These are phyloP conservation scores for Macrocystidia cucumis DNA, from an alignment of 1,284 basidiomycete genomes.

Conservation along the genomic window DNA sequence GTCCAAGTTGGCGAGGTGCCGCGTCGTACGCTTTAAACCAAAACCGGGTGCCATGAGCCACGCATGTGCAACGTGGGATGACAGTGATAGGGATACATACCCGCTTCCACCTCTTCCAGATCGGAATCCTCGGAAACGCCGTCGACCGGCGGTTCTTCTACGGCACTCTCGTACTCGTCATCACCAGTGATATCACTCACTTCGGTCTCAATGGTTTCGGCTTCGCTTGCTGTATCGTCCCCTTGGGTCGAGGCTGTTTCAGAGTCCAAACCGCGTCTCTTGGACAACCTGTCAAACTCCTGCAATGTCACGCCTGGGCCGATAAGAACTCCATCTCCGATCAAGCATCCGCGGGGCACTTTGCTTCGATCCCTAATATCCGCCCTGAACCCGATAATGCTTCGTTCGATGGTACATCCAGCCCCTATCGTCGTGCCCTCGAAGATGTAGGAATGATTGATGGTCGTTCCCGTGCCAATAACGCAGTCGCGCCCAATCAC, in stretches of 20 bases:
- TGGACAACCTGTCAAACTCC: conserved; percentile 69
- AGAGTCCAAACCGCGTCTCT: conserved; percentile 22
- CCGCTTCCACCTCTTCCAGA: conserved; percentile 53
- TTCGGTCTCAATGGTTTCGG: no score
- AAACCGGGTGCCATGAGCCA: conserved; percentile 2
- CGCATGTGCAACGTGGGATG: no score
- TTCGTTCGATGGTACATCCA: conserved; percentile 66
- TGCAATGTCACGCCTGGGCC: conserved; percentile 66
- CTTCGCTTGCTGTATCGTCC: conserved; percentile 25
- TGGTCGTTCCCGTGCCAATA: conserved; percentile 56
- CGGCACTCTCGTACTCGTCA: no score
- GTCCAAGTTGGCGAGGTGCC: conserved; percentile 40
- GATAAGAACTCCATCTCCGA: conserved; percentile 76
- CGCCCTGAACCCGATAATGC: conserved; percentile 76
- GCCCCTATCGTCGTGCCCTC: conserved; percentile 76
- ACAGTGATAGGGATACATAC: conserved; percentile 30
- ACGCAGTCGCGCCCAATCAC: conserved; percentile 72
- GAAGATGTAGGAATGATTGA: conserved; percentile 78
- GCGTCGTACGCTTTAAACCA: conserved; percentile 33
- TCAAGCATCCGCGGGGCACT: conserved; percentile 64
- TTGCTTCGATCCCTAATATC: conserved; percentile 58
- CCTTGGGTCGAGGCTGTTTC: conserved; percentile 16
- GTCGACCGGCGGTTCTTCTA: conserved; percentile 14
- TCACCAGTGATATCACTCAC: no score
- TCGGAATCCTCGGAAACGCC: conserved; percentile 48